Percentiles rank a stretch among this genome's conserved stretches.
These are phyloP conservation scores for Botryosphaeria dothidea DNA, from an alignment of 2,329 filamentous ascomycete species.

Conservation along the genomic window DNA sequence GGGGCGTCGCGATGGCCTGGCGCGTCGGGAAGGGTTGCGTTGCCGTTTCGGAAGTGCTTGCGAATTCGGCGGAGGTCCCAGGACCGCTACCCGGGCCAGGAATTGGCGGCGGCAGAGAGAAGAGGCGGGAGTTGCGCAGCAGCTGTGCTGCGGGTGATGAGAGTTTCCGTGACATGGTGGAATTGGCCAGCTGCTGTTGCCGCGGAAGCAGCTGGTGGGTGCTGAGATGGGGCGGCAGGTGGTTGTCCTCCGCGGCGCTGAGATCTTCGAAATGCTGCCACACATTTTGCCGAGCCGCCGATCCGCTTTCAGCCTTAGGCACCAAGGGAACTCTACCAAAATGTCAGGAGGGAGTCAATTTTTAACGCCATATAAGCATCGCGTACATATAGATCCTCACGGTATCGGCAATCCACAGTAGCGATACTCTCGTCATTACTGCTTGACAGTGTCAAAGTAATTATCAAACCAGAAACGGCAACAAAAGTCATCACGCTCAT, in stretches of 20 bases:
- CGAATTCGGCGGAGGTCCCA: slow-evolving; percentile 38
- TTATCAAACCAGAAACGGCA: too few relatives aligned
- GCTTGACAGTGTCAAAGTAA: too few relatives aligned
- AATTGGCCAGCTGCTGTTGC: slow-evolving; percentile 25
- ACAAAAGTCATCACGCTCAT: too few relatives aligned
- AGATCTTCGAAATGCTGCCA: slow-evolving; percentile 9
- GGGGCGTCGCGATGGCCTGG: slow-evolving; percentile 78
- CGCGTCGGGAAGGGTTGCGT: slow-evolving; percentile 79
- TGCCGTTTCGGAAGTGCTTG: slow-evolving; percentile 64
- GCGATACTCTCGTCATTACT: too few relatives aligned
- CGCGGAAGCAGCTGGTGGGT: slow-evolving; percentile 10
- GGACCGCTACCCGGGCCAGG: slow-evolving; percentile 54
- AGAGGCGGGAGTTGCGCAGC: slow-evolving; percentile 84
- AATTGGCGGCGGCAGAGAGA: slow-evolving; percentile 79
- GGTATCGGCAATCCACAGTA: too few relatives aligned
- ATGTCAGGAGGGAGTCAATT: too few relatives aligned
- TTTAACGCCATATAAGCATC: too few relatives aligned
- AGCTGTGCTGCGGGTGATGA: slow-evolving; percentile 66
- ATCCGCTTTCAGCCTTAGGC: not conserved
- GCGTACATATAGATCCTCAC: too few relatives aligned
- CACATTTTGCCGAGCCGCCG: slow-evolving; percentile 12
- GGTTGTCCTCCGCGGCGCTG: slow-evolving; percentile 1
- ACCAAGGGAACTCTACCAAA: not conserved
- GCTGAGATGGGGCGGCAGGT: not conserved
- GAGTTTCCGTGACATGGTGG: slow-evolving; percentile 28